phyloP scores from a whole-genome alignment of 306 rosid species.

The Rosa persica region DNA sequence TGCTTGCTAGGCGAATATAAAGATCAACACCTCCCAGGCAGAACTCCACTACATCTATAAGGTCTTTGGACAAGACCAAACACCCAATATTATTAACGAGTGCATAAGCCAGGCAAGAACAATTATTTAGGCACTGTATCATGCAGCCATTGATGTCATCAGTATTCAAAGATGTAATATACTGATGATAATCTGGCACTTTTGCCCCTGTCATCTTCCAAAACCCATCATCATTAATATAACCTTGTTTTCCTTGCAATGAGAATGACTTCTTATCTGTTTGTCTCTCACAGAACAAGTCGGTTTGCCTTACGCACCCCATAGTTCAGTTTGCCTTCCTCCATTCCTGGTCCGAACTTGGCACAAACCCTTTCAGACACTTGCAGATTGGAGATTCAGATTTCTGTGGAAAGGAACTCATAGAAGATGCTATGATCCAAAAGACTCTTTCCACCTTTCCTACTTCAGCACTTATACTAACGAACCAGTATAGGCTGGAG shows the following conservation, averaged over 20 bases:
- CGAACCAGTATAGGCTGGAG: too few species aligned
- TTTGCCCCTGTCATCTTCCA: not conserved
- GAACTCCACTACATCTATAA: slow-evolving; percentile 11
- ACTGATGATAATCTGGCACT: slow-evolving; percentile 24
- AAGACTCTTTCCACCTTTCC: too few species aligned
- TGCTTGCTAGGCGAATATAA: slow-evolving; percentile 18
- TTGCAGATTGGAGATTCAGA: too few species aligned
- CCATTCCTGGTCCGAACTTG: too few species aligned
- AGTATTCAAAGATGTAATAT: not conserved
- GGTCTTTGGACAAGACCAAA: slow-evolving; percentile 25
- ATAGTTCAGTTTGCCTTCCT: too few species aligned
- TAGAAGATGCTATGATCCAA: too few species aligned
- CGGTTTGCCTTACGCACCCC: too few species aligned
- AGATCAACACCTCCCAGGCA: not conserved
- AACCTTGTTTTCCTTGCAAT: not conserved
- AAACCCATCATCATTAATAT: slow-evolving; percentile 7
- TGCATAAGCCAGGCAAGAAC: slow-evolving; percentile 35
- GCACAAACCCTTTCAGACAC: too few species aligned
- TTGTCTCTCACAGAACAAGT: not conserved
- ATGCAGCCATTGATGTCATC: slow-evolving; percentile 9
- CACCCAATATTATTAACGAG: slow-evolving; percentile 16
- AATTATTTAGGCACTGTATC: slow-evolving; percentile 27
- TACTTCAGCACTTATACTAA: too few species aligned
- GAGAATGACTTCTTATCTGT: not conserved
- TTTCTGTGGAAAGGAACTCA: too few species aligned